Conservation (phyloP, 2,329 filamentous ascomycete genomes). For the Rhinocladiella mackenziei region DNA sequence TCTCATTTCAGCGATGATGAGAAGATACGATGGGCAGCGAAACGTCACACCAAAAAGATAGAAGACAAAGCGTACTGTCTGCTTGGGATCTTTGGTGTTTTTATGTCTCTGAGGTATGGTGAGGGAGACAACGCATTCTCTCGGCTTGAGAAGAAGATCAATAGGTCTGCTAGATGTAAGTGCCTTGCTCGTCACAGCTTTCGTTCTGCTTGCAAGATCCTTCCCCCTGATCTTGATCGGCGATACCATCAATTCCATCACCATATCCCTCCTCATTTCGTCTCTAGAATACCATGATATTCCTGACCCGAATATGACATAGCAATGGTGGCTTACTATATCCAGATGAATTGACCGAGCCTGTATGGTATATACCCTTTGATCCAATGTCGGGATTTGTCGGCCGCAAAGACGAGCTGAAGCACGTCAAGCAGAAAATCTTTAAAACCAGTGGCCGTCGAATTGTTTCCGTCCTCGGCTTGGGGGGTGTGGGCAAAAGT, state of each 20-base stretch:
- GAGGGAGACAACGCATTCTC: conserved; percentile 30
- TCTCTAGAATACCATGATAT: too few relatives aligned
- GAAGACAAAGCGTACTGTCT: conserved; percentile 24
- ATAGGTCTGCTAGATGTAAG: too few relatives aligned
- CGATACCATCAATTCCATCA: too few relatives aligned
- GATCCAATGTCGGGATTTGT: conserved; percentile 17
- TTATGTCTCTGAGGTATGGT: conserved; percentile 34
- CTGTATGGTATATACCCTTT: conserved; percentile 25
- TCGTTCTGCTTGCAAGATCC: too few relatives aligned
- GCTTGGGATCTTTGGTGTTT: conserved; percentile 30
- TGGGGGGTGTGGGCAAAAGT: conserved; percentile 31
- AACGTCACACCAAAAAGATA: conserved; percentile 23
- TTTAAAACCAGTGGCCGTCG: background rate
- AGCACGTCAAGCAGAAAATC: conserved; percentile 6
- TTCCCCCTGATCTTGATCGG: too few relatives aligned
- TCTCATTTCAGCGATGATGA: conserved; percentile 6
- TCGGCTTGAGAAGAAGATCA: conserved; percentile 25
- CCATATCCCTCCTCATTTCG: too few relatives aligned
- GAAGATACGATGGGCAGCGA: conserved; percentile 25
- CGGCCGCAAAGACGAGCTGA: conserved; percentile 14
- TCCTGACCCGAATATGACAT: too few relatives aligned
- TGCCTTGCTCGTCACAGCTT: too few relatives aligned
- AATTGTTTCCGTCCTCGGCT: conserved; percentile 19
- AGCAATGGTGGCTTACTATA: background rate
- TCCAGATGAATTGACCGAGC: background rate